Percentiles rank a stretch among this genome's conserved stretches.
Conservation (phyloP, 192 early-diverging fungal genomes). For the Linnemannia hyalina region DNA sequence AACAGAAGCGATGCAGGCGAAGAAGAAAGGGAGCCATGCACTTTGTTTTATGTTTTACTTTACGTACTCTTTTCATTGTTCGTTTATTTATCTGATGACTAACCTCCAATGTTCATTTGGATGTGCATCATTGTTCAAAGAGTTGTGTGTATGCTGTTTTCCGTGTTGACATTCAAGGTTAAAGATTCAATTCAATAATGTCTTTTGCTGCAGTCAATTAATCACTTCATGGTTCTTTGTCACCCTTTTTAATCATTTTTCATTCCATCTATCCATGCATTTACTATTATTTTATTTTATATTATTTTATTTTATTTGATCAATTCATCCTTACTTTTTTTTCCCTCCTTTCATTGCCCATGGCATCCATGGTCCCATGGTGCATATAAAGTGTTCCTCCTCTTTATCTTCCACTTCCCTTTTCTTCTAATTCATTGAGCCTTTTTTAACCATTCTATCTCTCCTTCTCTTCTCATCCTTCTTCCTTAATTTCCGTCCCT, state of each 20-base stretch:
- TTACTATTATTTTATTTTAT: too few relatives aligned
- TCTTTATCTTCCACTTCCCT: too few relatives aligned
- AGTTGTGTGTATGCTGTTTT: neutral
- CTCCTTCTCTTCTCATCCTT: neutral
- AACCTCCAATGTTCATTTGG: slow-evolving; percentile 13
- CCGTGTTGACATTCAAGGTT: neutral
- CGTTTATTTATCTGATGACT: slow-evolving; percentile 25
- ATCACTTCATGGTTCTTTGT: neutral
- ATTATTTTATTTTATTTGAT: too few relatives aligned
- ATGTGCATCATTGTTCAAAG: neutral
- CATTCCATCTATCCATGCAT: too few relatives aligned
- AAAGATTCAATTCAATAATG: neutral
- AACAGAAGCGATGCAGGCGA: neutral
- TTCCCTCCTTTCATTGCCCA: too few relatives aligned
- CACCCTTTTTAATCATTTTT: neutral
- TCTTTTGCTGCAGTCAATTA: neutral
- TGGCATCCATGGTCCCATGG: too few relatives aligned
- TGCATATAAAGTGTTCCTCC: too few relatives aligned
- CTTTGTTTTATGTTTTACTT: neutral
- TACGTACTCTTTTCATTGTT: slow-evolving; percentile 3
- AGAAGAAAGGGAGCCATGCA: neutral
- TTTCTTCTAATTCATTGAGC: too few relatives aligned
- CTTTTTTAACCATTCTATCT: too few relatives aligned
- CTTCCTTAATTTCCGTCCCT: neutral
- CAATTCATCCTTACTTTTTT: too few relatives aligned